A percentile compares a stretch with the other conserved stretches of the same genome.
Conservation (phyloP, 306 rosid genomes). For the Geum urbanum region DNA sequence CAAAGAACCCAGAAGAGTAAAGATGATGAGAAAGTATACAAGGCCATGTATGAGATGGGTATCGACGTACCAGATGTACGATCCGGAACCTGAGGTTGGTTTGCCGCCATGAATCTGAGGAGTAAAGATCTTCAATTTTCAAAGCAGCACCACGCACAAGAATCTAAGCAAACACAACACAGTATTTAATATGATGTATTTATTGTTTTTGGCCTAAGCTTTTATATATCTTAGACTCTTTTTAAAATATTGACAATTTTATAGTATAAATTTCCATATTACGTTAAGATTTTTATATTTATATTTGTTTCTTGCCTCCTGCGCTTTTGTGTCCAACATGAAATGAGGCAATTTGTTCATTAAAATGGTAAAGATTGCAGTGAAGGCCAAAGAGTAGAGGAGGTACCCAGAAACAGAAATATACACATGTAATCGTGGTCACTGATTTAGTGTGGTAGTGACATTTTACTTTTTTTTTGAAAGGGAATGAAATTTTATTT, state of each 20-base stretch:
- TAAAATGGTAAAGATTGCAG: background rate
- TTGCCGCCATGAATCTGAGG: slow-evolving; percentile 70
- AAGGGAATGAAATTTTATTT: too few relatives aligned
- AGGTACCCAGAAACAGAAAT: slow-evolving; percentile 5
- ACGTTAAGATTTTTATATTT: too few relatives aligned
- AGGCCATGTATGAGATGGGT: background rate
- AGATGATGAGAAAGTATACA: background rate
- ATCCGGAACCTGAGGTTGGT: slow-evolving; percentile 56
- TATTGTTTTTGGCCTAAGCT: background rate
- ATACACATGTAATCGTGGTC: background rate
- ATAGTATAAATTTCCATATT: too few relatives aligned
- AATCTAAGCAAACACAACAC: slow-evolving; percentile 33
- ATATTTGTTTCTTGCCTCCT: background rate
- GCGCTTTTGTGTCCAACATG: too few relatives aligned
- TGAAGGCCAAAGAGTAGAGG: background rate
- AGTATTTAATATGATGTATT: slow-evolving; percentile 18
- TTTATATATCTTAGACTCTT: background rate
- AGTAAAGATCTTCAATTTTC: slow-evolving; percentile 40
- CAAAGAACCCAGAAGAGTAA: background rate
- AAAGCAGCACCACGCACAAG: slow-evolving; percentile 24
- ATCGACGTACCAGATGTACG: slow-evolving; percentile 51
- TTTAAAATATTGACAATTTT: background rate
- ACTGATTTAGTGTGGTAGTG: background rate
- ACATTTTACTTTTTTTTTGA: background rate
- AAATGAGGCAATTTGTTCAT: too few relatives aligned